Evolutionary conservation across 495 filamentous ascomycete species (phyloP).

Genomic region (Penicillium salamii): DNA sequence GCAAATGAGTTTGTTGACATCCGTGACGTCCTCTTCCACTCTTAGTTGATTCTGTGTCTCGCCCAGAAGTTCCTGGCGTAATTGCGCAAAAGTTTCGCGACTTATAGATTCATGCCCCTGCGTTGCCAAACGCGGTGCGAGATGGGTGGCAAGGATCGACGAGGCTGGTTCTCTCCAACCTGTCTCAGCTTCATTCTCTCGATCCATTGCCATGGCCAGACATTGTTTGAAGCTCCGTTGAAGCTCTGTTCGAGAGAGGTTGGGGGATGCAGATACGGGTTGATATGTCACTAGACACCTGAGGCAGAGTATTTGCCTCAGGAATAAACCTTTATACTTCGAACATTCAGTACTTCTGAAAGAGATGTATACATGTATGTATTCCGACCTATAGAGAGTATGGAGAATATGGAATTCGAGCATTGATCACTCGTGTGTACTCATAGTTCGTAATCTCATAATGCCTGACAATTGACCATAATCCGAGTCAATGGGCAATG

Average conservation of each 20-base stretch:
- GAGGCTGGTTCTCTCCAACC: slow-evolving; percentile 48
- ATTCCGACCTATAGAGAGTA: too few relatives aligned
- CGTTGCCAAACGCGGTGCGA: slow-evolving; percentile 48
- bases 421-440: too few relatives aligned
- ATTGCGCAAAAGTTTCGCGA: slow-evolving; percentile 57
- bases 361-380: too few relatives aligned
- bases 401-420: too few relatives aligned
- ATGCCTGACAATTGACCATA: too few relatives aligned
- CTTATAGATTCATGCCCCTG: slow-evolving; percentile 41
- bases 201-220: slow-evolving; percentile 33
- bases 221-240: too few relatives aligned
- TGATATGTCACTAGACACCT: slow-evolving; percentile 22
- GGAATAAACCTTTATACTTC: too few relatives aligned
- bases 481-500: too few relatives aligned
- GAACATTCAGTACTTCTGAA: too few relatives aligned
- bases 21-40: slow-evolving; percentile 62
- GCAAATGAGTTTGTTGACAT: slow-evolving; percentile 79
- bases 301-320: slow-evolving; percentile 20
- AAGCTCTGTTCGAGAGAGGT: too few relatives aligned
- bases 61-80: slow-evolving; percentile 62
- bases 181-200: slow-evolving; percentile 17
- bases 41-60: slow-evolving; percentile 37
- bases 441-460: too few relatives aligned
- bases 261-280: slow-evolving; percentile 5
- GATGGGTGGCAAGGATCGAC: slow-evolving; percentile 67